These are phyloP conservation scores for Phytophthora capsici DNA, from an alignment of 352 stramenopile species.

Conservation along the genomic window DNA sequence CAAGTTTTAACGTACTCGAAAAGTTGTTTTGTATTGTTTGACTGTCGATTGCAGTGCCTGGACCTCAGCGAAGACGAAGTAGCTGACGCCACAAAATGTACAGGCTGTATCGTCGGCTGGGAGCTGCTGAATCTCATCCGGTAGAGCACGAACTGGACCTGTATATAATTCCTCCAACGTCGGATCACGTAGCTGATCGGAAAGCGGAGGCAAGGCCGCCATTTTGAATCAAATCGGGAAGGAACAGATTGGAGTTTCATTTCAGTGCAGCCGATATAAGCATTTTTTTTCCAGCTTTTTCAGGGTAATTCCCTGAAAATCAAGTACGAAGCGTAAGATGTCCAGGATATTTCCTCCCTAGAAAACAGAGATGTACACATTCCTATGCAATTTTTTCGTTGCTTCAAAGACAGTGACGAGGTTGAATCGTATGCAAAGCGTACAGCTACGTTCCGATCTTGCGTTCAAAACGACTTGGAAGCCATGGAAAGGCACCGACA, in stretches of 20 bases:
- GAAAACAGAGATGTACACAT: no score
- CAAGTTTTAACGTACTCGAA: conserved; percentile 46
- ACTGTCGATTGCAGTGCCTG: conserved; percentile 73
- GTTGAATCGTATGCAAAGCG: no score
- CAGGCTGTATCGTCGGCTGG: conserved; percentile 74
- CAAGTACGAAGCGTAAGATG: no score
- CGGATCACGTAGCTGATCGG: conserved; percentile 50
- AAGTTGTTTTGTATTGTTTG: conserved; percentile 76
- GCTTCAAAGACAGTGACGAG: no score
- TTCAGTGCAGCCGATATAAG: conserved; percentile 12
- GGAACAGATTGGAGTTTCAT: neutral
- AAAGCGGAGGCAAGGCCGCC: conserved; percentile 25
- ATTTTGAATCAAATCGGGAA: conserved; percentile 9
- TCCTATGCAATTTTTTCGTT: no score
- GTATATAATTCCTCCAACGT: conserved; percentile 78
- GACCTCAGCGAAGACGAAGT: conserved; percentile 88
- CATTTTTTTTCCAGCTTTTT: no score
- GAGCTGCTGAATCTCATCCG: conserved; percentile 74
- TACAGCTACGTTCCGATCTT: no score
- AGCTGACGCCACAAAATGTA: conserved; percentile 87
- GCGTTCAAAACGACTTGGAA: no score
- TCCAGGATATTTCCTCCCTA: no score
- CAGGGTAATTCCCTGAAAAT: no score
- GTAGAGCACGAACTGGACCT: conserved; percentile 62
- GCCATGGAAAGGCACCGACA: no score